Evolutionary conservation across 169 alveolate species (phyloP), one percentile per base, ranked within the genome.

Genomic region (Cyclospora cayetanensis): DNA sequence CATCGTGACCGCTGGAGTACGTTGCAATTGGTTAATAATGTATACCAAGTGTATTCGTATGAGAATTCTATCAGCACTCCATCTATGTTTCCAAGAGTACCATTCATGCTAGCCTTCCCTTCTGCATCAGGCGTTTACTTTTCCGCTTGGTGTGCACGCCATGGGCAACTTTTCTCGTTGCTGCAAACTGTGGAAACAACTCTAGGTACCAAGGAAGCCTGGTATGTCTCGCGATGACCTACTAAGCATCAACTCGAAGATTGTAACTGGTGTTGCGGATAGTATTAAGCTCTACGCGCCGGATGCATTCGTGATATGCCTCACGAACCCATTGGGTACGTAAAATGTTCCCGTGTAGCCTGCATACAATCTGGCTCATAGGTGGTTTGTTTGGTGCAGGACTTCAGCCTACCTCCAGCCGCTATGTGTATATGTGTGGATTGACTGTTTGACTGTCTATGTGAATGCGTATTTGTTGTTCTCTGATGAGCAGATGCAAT

Each of bases 1-100:
- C 18, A 94, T 97, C 25, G 97, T 97, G 37, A 95, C 98, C 20
- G 97, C 98, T 20, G 98, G 98, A n/a, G 95, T 95, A 76, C 2
- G 94, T 50, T 46, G 25, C 11, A 46, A 46, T 15, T 46, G 11
- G 20, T 15, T 0, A 46, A n/a, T 15, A 46, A 46, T 46, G 60
- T 15, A 46, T n/a, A n/a, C n/a, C n/a, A n/a, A n/a, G n/a, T 12
- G 22, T 22, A 29, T 68, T 68, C 46, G 12, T 27, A 68, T 22
- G 22, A 15, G 34, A 12, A 34, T 27, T 15, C 31, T 15, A 12
- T 9, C 15, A 15, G 37, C 22, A 11, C 7, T 11, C 27, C 11
- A 18, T 65, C 15, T 27, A 9, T 22, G n/a, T 76, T 46, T 27
- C 11, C 68, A 37, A 41, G 86, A 37, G 68, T 27, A 9, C 12